These are phyloP conservation scores for Neofusicoccum umdonicola DNA, from an alignment of 2,329 filamentous ascomycete genomes.

Conservation along the genomic window DNA sequence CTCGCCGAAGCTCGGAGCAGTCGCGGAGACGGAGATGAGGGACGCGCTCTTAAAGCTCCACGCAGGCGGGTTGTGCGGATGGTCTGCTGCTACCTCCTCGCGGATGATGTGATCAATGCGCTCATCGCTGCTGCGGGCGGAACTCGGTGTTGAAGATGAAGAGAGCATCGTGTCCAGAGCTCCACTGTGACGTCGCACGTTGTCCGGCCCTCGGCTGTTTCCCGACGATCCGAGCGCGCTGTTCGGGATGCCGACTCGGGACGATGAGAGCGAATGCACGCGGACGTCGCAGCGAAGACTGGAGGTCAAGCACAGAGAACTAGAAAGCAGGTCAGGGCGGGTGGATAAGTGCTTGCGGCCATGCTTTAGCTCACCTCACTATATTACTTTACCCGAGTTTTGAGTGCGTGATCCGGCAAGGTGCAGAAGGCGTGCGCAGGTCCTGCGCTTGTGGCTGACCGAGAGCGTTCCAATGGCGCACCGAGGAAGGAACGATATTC, in stretches of 20 bases:
- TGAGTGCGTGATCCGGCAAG: not conserved
- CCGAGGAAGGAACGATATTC: not conserved
- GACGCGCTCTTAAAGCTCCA: not conserved
- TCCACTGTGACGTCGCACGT: not conserved
- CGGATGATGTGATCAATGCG: conserved; percentile 6
- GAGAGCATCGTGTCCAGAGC: conserved; percentile 8
- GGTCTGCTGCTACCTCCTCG: conserved; percentile 2
- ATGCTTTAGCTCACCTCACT: not conserved
- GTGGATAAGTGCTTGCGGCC: not conserved
- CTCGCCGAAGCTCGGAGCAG: conserved; percentile 8
- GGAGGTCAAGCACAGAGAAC: not conserved
- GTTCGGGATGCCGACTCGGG: conserved; percentile 11
- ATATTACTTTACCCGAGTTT: not conserved
- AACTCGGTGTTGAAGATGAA: not conserved
- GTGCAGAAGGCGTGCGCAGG: not conserved
- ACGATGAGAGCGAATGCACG: not conserved
- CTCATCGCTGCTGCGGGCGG: conserved; percentile 1
- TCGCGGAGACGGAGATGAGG: not conserved
- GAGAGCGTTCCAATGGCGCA: conserved; percentile 11
- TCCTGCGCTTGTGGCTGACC: conserved; percentile 1
- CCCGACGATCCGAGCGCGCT: not conserved
- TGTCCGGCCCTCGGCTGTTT: not conserved
- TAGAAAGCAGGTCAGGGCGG: not conserved
- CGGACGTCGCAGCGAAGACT: not conserved
- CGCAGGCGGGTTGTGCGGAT: not conserved